phyloP scores from a whole-genome alignment of 768 basidiomycete species.

The Lepiota venenata region DNA sequence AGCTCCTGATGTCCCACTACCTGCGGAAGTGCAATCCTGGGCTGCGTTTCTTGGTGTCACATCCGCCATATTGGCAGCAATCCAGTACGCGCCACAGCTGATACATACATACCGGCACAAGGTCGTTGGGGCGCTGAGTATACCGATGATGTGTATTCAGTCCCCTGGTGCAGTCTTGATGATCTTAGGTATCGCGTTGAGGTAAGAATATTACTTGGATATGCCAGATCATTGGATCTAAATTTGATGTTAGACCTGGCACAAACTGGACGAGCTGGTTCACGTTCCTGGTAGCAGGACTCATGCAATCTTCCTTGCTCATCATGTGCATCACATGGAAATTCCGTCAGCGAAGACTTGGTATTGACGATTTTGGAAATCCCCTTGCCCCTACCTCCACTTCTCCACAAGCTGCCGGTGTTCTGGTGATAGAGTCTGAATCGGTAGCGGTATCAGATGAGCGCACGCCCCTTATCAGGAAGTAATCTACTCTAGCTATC shows the following conservation, averaged over 20 bases:
- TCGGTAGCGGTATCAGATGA: too few relatives aligned
- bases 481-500: too few relatives aligned
- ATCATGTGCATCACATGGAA: conserved; percentile 87
- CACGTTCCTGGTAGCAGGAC: conserved; percentile 74
- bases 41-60: conserved; percentile 86
- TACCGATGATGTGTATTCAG: conserved; percentile 96
- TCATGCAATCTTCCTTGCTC: conserved; percentile 81
- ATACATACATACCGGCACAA: conserved; percentile 71
- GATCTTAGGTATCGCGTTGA: conserved; percentile 75
- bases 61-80: conserved; percentile 70
- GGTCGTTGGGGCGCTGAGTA: conserved; percentile 89
- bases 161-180: conserved; percentile 88
- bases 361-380: conserved; percentile 85
- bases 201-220: conserved; percentile 30
- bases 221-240: not conserved
- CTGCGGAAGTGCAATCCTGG: conserved; percentile 45
- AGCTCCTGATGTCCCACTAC: conserved; percentile 29
- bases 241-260: conserved; percentile 48
- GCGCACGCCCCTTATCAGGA: too few relatives aligned
- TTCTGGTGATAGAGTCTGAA: too few relatives aligned
- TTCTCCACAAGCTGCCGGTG: too few relatives aligned
- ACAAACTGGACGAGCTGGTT: conserved; percentile 54
- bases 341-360: conserved; percentile 67
- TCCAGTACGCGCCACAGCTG: conserved; percentile 91
- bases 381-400: too few relatives aligned